Base-by-base conservation (phyloP, 2,329 filamentous ascomycete genomes). In the Fusarium drepaniforme region DNA sequence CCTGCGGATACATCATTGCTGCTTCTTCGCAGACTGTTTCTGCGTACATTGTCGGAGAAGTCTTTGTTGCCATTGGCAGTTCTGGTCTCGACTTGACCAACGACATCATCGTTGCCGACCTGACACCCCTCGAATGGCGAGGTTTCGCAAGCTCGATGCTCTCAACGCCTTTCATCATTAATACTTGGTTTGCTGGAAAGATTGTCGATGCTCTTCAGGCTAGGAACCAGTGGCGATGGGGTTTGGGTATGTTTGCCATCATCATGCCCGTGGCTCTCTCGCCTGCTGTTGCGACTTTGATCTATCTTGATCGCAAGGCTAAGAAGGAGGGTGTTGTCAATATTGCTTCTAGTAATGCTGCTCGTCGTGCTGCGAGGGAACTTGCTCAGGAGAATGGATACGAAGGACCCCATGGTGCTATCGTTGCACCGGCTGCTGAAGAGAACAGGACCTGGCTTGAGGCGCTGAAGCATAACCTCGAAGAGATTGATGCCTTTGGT, bases 71-170 rank as follows among this genome's bases (percentile, higher is more conserved):
- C 1, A 84, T 91, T 8, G 90, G 90, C 3, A 86, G 87, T 58
- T 90, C 90, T 0, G 90, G 90, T 3, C 85, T 91, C 8, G 88
- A 90, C 66, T 87, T 92, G 35, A 83, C 91, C 57, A 89, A 90
- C 75, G 89, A 92, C 73, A 89, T 93, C 61, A 90, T 92, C 74
- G 88, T 92, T 49, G 89, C 90, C 2, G 91, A 93, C 77, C 87
- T 90, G n/a, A 91, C 89, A 6, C 83, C 81, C 0, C 80, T 78
- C 81, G 88, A 83, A 74, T 83, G 82, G 82, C 76, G 82, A 37
- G 82, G 82, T 33, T 83, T 83, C 66, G 79, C 81, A 40, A 68
- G 77, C 23, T 78, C 78, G n/a, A 64, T 76, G 64, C 74, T 80
- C 21, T 81, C 77, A 4, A 73, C 77, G 3, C 78, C 79, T 1